Conservation (phyloP, 2,329 filamentous ascomycete species). For the Monosporascus ibericus region DNA sequence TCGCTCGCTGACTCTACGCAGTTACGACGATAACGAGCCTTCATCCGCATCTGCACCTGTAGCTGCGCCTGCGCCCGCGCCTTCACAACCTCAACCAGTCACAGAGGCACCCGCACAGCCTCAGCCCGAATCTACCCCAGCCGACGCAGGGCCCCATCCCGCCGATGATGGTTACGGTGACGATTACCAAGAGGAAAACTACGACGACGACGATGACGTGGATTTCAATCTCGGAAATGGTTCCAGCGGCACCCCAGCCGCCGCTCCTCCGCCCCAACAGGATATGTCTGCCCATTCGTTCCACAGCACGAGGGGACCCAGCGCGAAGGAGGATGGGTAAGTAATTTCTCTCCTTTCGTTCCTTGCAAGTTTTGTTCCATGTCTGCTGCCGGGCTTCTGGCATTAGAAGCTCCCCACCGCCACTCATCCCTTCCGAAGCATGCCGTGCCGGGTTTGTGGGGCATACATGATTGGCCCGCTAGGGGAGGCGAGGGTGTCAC, state of each 20-base stretch:
- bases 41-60: conserved; percentile 31
- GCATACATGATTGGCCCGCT: background rate
- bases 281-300: conserved; percentile 26
- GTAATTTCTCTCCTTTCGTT: conserved; percentile 33
- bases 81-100: conserved; percentile 14
- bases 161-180: conserved; percentile 30
- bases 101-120: conserved; percentile 27
- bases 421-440: background rate
- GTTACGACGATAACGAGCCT: conserved; percentile 63
- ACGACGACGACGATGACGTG: conserved; percentile 52
- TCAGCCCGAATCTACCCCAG: conserved; percentile 24
- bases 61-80: conserved; percentile 15
- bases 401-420: conserved; percentile 9
- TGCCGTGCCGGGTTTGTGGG: background rate
- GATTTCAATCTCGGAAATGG: conserved; percentile 51
- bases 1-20: conserved; percentile 23
- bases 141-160: conserved; percentile 20
- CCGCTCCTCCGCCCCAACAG: conserved; percentile 26
- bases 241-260: conserved; percentile 22
- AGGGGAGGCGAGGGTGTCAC: background rate
- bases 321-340: conserved; percentile 92
- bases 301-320: conserved; percentile 45
- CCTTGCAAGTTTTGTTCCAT: conserved; percentile 5
- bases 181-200: conserved; percentile 37
- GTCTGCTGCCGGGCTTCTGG: conserved; percentile 6